phyloP scores from a whole-genome alignment of 306 rosid genomes.

The Clitoria ternatea region DNA sequence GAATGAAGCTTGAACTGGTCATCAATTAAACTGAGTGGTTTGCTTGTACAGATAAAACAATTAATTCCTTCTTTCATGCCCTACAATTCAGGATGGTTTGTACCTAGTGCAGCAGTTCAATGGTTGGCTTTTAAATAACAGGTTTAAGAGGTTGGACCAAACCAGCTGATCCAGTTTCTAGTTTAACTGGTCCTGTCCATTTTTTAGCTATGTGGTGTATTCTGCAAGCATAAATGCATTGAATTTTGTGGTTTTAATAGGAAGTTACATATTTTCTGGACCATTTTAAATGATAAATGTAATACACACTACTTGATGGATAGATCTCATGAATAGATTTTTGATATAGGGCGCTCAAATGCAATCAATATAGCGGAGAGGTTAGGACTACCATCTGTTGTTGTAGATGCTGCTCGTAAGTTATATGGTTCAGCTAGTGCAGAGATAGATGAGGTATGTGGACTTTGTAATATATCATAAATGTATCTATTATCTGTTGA shows the following conservation, averaged over 20 bases:
- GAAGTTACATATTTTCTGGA: constrained; percentile 1
- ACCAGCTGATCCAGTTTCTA: background rate
- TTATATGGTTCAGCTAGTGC: constrained; percentile 89
- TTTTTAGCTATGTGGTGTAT: background rate
- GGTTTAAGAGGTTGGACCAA: background rate
- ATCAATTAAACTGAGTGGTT: background rate
- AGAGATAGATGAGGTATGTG: constrained; percentile 86
- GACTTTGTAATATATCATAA: background rate
- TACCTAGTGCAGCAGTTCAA: background rate
- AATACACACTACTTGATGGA: background rate
- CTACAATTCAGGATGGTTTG: background rate
- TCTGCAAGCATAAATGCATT: background rate
- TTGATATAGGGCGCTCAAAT: constrained; percentile 78
- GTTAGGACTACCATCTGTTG: constrained; percentile 65
- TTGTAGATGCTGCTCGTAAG: constrained; percentile 69
- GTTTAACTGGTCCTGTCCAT: background rate
- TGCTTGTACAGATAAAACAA: no score
- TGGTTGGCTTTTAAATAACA: background rate
- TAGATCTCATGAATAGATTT: constrained; percentile 11
- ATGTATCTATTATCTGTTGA: background rate
- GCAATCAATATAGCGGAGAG: constrained; percentile 90
- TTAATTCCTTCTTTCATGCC: no score
- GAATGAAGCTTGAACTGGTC: background rate
- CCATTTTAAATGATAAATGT: background rate
- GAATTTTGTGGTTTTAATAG: background rate